Conservation (phyloP, 1,139 yeast genomes). For the Arxiozyma heterogenica region DNA sequence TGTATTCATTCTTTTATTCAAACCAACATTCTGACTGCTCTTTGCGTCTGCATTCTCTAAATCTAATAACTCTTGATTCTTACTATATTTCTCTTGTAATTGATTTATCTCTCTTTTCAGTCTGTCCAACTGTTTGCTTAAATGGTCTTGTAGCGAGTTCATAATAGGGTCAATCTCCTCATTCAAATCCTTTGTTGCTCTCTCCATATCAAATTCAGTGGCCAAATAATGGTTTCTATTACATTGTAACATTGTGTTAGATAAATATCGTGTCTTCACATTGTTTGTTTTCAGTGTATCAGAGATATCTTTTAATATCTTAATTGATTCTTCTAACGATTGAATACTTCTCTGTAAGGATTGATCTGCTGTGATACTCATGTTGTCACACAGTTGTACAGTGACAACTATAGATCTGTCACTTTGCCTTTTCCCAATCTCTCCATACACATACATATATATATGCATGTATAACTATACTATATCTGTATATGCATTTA, state of each 20-base stretch:
- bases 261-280: constrained; percentile 16
- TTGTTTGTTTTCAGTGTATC: constrained; percentile 13
- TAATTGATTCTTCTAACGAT: constrained; percentile 18
- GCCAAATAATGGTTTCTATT: constrained; percentile 32
- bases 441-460: too few species aligned
- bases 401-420: background rate
- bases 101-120: constrained; percentile 13
- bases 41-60: background rate
- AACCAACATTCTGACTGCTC: background rate
- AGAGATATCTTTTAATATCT: constrained; percentile 15
- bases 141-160: constrained; percentile 29
- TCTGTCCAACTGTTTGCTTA: constrained; percentile 25
- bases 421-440: too few species aligned
- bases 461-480: too few species aligned
- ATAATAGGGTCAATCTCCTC: constrained; percentile 35
- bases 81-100: constrained; percentile 16
- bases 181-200: constrained; percentile 31
- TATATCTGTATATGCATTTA: too few species aligned
- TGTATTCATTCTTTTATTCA: background rate
- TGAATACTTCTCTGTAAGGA: constrained; percentile 18
- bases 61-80: constrained; percentile 17
- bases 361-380: constrained; percentile 13
- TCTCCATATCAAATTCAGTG: constrained; percentile 35
- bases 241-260: constrained; percentile 21
- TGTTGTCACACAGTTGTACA: background rate